These are phyloP conservation scores for Firmiana major DNA, from an alignment of 345 rosid species.

Conservation along the genomic window DNA sequence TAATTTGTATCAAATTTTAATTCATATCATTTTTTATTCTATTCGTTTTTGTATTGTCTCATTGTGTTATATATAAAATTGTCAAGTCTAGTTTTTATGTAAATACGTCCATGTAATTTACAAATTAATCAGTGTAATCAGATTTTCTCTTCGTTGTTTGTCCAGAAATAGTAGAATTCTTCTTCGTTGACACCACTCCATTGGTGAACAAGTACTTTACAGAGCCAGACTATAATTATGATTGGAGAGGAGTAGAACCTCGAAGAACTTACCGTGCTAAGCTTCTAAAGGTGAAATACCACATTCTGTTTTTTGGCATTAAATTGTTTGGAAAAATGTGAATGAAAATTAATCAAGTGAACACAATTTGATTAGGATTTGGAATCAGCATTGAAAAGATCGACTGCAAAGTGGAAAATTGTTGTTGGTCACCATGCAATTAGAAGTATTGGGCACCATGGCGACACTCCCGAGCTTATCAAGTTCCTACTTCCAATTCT, in stretches of 20 bases:
- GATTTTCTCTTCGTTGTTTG: background rate
- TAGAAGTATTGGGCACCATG: conserved; percentile 47
- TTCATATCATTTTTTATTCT: no score
- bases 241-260: conserved; percentile 31
- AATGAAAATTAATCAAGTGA: background rate
- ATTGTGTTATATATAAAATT: no score
- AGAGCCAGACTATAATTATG: conserved; percentile 21
- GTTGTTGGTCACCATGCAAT: conserved; percentile 55
- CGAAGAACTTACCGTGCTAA: conserved; percentile 21
- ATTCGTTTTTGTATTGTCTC: no score
- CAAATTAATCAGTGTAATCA: background rate
- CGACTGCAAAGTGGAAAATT: conserved; percentile 45
- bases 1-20: no score
- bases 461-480: conserved; percentile 36
- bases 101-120: background rate
- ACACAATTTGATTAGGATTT: conserved; percentile 25
- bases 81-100: no score
- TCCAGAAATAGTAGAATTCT: conserved; percentile 25
- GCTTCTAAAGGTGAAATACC: conserved; percentile 22
- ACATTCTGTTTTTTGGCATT: background rate
- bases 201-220: conserved; percentile 24
- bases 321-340: background rate
- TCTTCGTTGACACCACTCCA: conserved; percentile 36
- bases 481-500: conserved; percentile 40
- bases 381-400: conserved; percentile 33